Evolutionary conservation across 495 filamentous ascomycete genomes (phyloP), one percentile per base, ranked within the genome.

Genomic region (Penicillium simplicissimum): DNA sequence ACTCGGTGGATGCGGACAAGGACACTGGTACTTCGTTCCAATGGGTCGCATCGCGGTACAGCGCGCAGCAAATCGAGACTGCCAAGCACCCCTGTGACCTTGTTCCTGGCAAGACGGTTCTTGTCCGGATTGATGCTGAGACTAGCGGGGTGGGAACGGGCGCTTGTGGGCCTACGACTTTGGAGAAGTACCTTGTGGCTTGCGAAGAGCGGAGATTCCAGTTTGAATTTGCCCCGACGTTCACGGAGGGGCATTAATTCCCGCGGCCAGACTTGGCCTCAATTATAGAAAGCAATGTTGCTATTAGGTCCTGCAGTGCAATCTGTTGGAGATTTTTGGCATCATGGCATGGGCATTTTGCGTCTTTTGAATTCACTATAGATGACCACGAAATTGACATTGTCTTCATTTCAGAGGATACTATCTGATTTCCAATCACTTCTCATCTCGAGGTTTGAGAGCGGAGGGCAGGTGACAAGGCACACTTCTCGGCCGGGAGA

Each of bases 1-100:
- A 45, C 13, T 56, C 60, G 6, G 54, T 37, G 8, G 28, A 53
- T 52, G 23, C 35, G 11, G 61, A 52, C 13, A 55, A 52, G n/a
- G 54, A 65, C 13, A 19, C 28, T 25, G 31, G 47, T 28, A 48
- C 31, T 33, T 21, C 40, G 17, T 67, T 74, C 43, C 59, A 84
- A 57, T 90, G 89, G 68, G 75, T 76, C 37, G 83, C 83, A 17
- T 65, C 71, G 9, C 81, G 79, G 54, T 88, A 86, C 66, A 75
- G 73, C 2, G 73, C 80, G 14, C 45, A 65, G 48, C 82, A 85
- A 52, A 56, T 91, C 25, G 87, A 89, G 19, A 73, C 76, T 52
- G 78, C 79, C 7, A 74, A 69, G 55, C 88, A 91, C 68, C 84
- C 85, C 17, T 79, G 82, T 61, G 87, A 91, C 71, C 67, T 91